These are phyloP conservation scores for Dendrobium catenatum DNA, from an alignment of 106 monocot species.

Conservation along the genomic window DNA sequence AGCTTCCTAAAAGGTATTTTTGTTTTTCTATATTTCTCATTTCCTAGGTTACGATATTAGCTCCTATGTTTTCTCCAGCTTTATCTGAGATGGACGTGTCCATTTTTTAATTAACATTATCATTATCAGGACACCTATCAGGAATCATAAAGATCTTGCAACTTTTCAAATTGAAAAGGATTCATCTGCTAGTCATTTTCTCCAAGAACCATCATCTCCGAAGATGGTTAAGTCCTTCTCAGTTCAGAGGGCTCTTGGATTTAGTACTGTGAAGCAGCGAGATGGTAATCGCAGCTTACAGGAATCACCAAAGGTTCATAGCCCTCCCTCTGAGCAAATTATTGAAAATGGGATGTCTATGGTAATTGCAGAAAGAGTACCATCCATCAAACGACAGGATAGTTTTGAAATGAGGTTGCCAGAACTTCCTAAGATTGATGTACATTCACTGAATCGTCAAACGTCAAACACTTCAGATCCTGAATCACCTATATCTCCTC, in stretches of 20 bases:
- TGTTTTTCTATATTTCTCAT: background rate
- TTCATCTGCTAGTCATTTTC: constrained; percentile 39
- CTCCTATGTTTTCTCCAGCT: background rate
- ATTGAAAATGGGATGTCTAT: constrained; percentile 50
- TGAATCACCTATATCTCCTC: constrained; percentile 94
- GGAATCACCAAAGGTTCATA: constrained; percentile 74
- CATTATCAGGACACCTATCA: constrained; percentile 72
- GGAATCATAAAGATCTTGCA: constrained; percentile 41
- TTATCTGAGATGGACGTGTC: background rate
- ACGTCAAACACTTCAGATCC: constrained; percentile 65
- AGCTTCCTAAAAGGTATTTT: constrained; percentile 84
- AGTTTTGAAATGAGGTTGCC: constrained; percentile 90
- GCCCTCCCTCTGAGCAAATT: constrained; percentile 63
- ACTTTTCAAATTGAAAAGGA: constrained; percentile 75
- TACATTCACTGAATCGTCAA: constrained; percentile 52
- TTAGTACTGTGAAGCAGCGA: constrained; percentile 40
- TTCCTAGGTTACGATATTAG: background rate
- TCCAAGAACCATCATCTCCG: constrained; percentile 77
- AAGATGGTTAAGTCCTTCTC: constrained; percentile 92
- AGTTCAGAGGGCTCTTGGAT: constrained; percentile 64
- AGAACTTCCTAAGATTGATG: constrained; percentile 88
- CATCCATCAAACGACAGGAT: constrained; percentile 90
- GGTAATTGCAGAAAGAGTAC: constrained; percentile 47
- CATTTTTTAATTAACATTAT: constrained; percentile 1
- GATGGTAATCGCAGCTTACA: constrained; percentile 51